phyloP scores from a whole-genome alignment of 768 basidiomycete genomes.

The Coprinopsis marcescibilis region DNA sequence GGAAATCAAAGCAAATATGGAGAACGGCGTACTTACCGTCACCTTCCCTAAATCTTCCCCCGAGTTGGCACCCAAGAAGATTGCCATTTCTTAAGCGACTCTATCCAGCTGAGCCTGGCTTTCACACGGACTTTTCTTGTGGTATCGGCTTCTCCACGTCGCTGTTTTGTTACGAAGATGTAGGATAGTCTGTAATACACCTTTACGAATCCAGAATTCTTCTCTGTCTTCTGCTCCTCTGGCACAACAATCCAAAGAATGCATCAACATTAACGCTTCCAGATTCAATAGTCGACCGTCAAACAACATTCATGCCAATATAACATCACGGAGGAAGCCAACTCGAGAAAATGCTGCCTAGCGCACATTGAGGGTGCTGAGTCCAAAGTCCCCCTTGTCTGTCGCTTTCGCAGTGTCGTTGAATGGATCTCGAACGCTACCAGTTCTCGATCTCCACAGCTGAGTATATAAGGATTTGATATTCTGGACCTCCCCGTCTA shows the following conservation, averaged over 20 bases:
- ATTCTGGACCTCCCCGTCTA: conserved; percentile 71
- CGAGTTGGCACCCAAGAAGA: conserved; percentile 39
- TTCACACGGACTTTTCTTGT: too few relatives aligned
- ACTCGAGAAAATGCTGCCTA: not conserved
- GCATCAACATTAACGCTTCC: too few relatives aligned
- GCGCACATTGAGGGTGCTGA: conserved; percentile 7
- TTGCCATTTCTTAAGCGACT: conserved; percentile 29
- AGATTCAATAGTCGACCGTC: too few relatives aligned
- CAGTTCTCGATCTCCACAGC: conserved; percentile 73
- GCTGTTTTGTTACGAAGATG: too few relatives aligned
- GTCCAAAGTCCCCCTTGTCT: conserved; percentile 5
- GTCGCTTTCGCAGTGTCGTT: conserved; percentile 26
- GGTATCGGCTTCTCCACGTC: too few relatives aligned
- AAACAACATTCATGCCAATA: too few relatives aligned
- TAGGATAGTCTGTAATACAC: too few relatives aligned
- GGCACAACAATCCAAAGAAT: too few relatives aligned
- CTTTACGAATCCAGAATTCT: not conserved
- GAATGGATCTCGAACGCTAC: conserved; percentile 81
- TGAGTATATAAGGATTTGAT: conserved; percentile 72
- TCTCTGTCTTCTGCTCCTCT: too few relatives aligned
- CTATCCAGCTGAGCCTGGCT: too few relatives aligned
- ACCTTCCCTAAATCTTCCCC: conserved; percentile 41
- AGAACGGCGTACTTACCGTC: conserved; percentile 40
- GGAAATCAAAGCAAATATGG: too few relatives aligned
- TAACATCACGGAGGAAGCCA: not conserved